Evolutionary conservation across 257 asterid species (phyloP).

Genomic region (Nicotiana obtusifolia): DNA sequence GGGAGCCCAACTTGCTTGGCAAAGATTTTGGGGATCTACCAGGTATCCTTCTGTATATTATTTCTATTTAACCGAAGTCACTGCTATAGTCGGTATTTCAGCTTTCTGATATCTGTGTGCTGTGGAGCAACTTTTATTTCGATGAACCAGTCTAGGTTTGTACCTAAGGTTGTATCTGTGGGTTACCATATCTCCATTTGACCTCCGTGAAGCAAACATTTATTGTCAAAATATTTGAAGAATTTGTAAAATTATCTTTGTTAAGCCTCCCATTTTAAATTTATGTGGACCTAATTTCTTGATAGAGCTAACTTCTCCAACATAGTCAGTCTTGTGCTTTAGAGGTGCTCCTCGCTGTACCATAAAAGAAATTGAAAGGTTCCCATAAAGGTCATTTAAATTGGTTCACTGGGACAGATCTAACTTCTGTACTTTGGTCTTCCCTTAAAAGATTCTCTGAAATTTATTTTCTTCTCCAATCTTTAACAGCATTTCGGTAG

Average conservation of each 20-base stretch:
- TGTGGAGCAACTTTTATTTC: not conserved
- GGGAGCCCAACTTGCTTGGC: constrained; percentile 93
- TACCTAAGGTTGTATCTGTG: constrained; percentile 3
- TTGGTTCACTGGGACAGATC: not conserved
- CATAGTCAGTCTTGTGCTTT: not conserved
- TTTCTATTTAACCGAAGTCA: not conserved
- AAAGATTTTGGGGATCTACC: constrained; percentile 91
- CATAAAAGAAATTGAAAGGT: not conserved
- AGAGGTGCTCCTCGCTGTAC: not conserved
- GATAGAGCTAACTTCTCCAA: not conserved
- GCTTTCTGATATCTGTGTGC: not conserved
- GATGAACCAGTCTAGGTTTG: not conserved
- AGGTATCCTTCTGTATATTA: constrained; percentile 41
- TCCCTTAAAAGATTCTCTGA: not conserved
- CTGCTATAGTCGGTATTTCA: not conserved
- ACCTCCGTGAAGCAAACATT: not conserved
- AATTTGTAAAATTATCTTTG: not conserved
- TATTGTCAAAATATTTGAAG: constrained; percentile 1
- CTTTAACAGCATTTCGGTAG: not conserved
- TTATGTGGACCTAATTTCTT: not conserved
- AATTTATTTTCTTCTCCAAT: not conserved
- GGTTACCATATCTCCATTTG: not conserved
- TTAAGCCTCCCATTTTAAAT: not conserved
- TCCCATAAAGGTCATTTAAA: not conserved
- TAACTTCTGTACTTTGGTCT: not conserved